Evolutionary conservation across 441 rosid species (phyloP).

Genomic region (Pelargonium citronellum): DNA sequence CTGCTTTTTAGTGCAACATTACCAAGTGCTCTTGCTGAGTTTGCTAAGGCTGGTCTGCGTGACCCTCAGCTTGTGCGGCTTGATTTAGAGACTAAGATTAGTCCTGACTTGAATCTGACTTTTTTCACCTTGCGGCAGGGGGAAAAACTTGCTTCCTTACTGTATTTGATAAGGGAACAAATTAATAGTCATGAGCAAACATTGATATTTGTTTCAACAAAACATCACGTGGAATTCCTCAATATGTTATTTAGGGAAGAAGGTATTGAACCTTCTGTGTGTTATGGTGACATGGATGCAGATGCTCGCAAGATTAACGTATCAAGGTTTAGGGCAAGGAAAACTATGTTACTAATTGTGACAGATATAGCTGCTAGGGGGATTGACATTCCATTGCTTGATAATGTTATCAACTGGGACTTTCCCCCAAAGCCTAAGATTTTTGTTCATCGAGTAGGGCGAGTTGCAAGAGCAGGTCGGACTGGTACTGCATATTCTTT

Average conservation of each 20-base stretch:
- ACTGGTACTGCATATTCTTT: slow-evolving; percentile 86
- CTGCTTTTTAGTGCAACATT: slow-evolving; percentile 90
- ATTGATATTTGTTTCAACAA: slow-evolving; percentile 83
- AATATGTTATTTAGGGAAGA: slow-evolving; percentile 68
- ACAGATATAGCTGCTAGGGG: slow-evolving; percentile 98
- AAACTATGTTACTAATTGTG: slow-evolving; percentile 79
- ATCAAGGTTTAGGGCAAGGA: slow-evolving; percentile 78
- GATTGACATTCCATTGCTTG: slow-evolving; percentile 91
- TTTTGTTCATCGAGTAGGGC: slow-evolving; percentile 89
- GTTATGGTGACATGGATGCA: slow-evolving; percentile 97
- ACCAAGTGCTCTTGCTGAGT: slow-evolving; percentile 94
- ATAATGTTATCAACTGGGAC: slow-evolving; percentile 96
- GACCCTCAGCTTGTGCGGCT: slow-evolving; percentile 91
- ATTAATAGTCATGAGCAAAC: slow-evolving; percentile 73
- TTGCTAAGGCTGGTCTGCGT: slow-evolving; percentile 83
- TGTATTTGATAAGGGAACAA: slow-evolving; percentile 73
- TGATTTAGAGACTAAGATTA: slow-evolving; percentile 85
- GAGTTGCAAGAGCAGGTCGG: slow-evolving; percentile 94
- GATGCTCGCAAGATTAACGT: slow-evolving; percentile 88
- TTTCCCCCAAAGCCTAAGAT: slow-evolving; percentile 90
- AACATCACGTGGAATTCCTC: slow-evolving; percentile 93
- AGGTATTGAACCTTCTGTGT: slow-evolving; percentile 77
- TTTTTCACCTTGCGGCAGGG: slow-evolving; percentile 79
- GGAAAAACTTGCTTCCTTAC: slow-evolving; percentile 75
- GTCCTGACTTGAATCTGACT: slow-evolving; percentile 65